Conservation (phyloP, 2,329 filamentous ascomycete species). For the Phialemoniopsis sp. region DNA sequence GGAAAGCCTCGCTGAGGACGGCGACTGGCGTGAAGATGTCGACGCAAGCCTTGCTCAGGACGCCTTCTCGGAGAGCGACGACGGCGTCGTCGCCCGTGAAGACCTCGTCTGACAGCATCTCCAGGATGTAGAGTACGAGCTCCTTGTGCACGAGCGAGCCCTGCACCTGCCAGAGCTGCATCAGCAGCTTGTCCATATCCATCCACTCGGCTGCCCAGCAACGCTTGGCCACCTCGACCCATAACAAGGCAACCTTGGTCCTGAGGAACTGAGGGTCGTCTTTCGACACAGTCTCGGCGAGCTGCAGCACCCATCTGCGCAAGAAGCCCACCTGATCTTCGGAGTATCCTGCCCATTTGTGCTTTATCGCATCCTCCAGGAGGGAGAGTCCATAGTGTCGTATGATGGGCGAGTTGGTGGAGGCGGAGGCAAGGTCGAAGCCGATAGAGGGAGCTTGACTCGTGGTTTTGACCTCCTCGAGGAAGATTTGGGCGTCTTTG, state of each 20-base stretch:
- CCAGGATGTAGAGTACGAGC: slow-evolving; percentile 82
- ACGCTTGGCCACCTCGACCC: slow-evolving; percentile 91
- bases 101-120: slow-evolving; percentile 90
- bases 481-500: slow-evolving; percentile 76
- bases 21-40: slow-evolving; percentile 84
- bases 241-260: slow-evolving; percentile 91
- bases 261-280: slow-evolving; percentile 78
- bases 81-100: slow-evolving; percentile 88
- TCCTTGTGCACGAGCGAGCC: slow-evolving; percentile 68
- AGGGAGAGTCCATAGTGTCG: slow-evolving; percentile 92
- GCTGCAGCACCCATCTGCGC: slow-evolving; percentile 71
- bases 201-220: slow-evolving; percentile 92
- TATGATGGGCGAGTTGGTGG: slow-evolving; percentile 71
- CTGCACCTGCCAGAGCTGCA: slow-evolving; percentile 74
- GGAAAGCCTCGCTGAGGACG: slow-evolving; percentile 72
- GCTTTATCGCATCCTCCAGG: slow-evolving; percentile 83
- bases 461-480: slow-evolving; percentile 80
- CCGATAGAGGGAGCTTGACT: slow-evolving; percentile 80
- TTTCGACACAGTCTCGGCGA: slow-evolving; percentile 67
- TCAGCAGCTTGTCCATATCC: slow-evolving; percentile 84
- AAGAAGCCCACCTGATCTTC: slow-evolving; percentile 64
- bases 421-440: slow-evolving; percentile 75
- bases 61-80: slow-evolving; percentile 75
- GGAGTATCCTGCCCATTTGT: slow-evolving; percentile 74
- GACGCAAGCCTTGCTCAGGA: slow-evolving; percentile 83